Conservation (phyloP, 208 protist genomes). For the Crithidia acanthocephali region DNA sequence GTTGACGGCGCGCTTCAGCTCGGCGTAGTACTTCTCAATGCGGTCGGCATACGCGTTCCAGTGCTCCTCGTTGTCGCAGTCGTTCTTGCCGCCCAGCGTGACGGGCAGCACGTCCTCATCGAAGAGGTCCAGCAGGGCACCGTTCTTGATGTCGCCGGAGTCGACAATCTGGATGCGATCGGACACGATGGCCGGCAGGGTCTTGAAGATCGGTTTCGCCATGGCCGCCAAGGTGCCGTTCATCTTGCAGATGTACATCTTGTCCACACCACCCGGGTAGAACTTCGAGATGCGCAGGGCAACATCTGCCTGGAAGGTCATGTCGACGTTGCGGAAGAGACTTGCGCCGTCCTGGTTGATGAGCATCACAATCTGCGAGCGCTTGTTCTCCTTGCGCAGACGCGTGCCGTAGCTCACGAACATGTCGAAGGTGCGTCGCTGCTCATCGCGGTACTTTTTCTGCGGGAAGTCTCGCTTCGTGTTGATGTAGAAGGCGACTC, state of each 20-base stretch:
- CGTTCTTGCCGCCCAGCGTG: slow-evolving; percentile 57
- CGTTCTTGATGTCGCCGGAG: slow-evolving; percentile 43
- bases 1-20: slow-evolving; percentile 49
- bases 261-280: slow-evolving; percentile 62
- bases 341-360: slow-evolving; percentile 67
- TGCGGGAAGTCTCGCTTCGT: slow-evolving; percentile 51
- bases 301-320: slow-evolving; percentile 66
- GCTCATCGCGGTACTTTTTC: slow-evolving; percentile 45
- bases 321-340: slow-evolving; percentile 69
- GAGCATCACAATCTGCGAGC: slow-evolving; percentile 61
- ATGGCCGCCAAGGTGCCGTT: slow-evolving; percentile 42
- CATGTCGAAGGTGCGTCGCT: slow-evolving; percentile 66
- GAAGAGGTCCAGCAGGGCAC: slow-evolving; percentile 54
- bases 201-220: slow-evolving; percentile 66
- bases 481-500: slow-evolving; percentile 54
- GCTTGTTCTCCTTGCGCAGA: slow-evolving; percentile 51
- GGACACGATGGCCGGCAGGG: slow-evolving; percentile 59
- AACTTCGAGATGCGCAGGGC: slow-evolving; percentile 73
- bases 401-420: slow-evolving; percentile 72
- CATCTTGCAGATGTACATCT: slow-evolving; percentile 84
- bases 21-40: slow-evolving; percentile 60
- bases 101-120: slow-evolving; percentile 62
- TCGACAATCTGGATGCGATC: slow-evolving; percentile 66
- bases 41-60: slow-evolving; percentile 41
- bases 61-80: slow-evolving; percentile 48